Base-by-base conservation (phyloP, 108 stramenopile species). In the Nitzschia sp. region DNA sequence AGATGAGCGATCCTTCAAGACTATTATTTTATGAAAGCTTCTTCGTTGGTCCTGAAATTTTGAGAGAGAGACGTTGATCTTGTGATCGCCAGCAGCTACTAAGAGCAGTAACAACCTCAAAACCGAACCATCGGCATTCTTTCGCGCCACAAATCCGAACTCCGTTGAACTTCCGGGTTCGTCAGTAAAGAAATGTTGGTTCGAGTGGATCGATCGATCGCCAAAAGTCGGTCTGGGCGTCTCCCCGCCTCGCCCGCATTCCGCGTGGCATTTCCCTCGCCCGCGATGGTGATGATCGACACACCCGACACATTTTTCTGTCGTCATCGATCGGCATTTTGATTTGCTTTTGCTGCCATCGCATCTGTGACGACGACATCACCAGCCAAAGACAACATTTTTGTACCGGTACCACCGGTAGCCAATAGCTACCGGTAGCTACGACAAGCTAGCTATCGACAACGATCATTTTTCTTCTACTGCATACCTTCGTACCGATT, bases 111-210 rank as follows among this genome's bases (percentile, higher is more conserved):
- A n/a, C n/a, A n/a, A n/a, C n/a, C 9, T n/a, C 8, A 16, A 50
- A 50, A 16, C 48, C 48, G 48, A 50, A 50, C 48, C 19, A 50
- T 50, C 48, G 48, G 48, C 48, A 50, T 50, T 50, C 19, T 50
- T 50, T n/a, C 13, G 21, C 19, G 19, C 48, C 19, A 4, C 48
- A 50, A 50, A 50, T 50, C 48, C 48, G 48, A 50, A 50, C 48
- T 50, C 21, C 21, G 13, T 13, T 9, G 38, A 41, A 41, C 13
- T 9, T 41, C 38, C 38, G 38, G 38, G 38, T 41, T 6, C 38
- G n/a, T n/a, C n/a, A n/a, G n/a, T n/a, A n/a, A n/a, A n/a, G n/a
- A n/a, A n/a, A n/a, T n/a, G n/a, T n/a, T n/a, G n/a, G n/a, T n/a
- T n/a, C n/a, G n/a, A n/a, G n/a, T n/a, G n/a, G n/a, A 41, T 13